Evolutionary conservation across 164 flowering plant species (phyloP).

Genomic region (Macadamia integrifolia): DNA sequence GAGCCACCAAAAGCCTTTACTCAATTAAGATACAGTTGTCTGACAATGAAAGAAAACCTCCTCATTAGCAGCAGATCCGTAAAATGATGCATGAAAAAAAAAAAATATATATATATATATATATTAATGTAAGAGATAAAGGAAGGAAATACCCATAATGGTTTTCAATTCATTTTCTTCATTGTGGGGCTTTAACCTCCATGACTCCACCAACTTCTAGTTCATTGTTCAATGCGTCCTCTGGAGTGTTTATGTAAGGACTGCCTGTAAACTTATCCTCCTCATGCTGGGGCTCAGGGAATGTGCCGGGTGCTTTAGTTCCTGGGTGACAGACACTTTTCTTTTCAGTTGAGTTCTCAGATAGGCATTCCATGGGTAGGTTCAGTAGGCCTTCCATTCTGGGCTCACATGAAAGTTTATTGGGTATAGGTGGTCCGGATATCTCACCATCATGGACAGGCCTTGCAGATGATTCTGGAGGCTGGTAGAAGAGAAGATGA

Average conservation of each 20-base stretch:
- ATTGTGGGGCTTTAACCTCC: constrained; percentile 26
- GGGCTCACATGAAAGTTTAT: constrained; percentile 24
- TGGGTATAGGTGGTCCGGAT: constrained; percentile 40
- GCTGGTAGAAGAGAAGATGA: constrained; percentile 77
- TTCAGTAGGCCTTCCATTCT: constrained; percentile 19
- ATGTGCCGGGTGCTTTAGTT: constrained; percentile 18
- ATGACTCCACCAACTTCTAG: constrained; percentile 15
- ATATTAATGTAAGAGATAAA: constrained; percentile 20
- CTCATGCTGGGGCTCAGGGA: constrained; percentile 19
- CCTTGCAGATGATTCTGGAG: constrained; percentile 35
- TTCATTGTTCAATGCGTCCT: constrained; percentile 33
- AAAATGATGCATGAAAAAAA: constrained; percentile 1
- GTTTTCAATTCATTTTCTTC: neutral
- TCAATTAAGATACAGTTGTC: constrained; percentile 28
- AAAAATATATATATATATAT: too few relatives aligned
- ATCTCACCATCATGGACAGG: constrained; percentile 25
- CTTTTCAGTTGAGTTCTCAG: constrained; percentile 20
- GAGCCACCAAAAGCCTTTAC: constrained; percentile 12
- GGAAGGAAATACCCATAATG: constrained; percentile 45
- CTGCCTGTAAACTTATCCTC: constrained; percentile 23
- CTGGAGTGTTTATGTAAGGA: constrained; percentile 26
- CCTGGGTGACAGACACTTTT: constrained; percentile 22
- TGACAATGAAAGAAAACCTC: constrained; percentile 40
- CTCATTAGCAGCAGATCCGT: constrained; percentile 42
- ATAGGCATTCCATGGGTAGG: constrained; percentile 17